Evolutionary conservation across 1,284 basidiomycete species (phyloP).

Genomic region (Cutaneotrichosporon arboriforme): DNA sequence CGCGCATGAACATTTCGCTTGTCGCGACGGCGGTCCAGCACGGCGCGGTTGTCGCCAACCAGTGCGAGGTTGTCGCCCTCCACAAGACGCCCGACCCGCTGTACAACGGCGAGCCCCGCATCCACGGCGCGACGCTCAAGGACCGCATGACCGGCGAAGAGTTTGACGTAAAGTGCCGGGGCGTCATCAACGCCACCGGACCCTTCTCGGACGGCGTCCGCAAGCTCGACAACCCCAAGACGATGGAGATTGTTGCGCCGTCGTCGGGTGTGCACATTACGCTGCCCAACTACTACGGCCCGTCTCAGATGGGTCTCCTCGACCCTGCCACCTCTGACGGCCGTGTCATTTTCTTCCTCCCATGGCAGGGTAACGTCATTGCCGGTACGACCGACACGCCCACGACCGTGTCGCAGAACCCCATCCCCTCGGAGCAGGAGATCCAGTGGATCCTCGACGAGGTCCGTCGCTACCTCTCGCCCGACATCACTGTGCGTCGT

Average conservation of each 20-base stretch:
- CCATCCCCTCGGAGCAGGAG: slow-evolving; percentile 83
- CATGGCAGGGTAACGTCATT: slow-evolving; percentile 97
- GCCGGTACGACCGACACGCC: slow-evolving; percentile 94
- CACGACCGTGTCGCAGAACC: slow-evolving; percentile 69
- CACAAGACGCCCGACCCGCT: slow-evolving; percentile 58
- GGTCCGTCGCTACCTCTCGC: slow-evolving; percentile 70
- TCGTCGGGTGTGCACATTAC: slow-evolving; percentile 95
- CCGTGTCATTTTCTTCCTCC: slow-evolving; percentile 96
- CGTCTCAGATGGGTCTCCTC: slow-evolving; percentile 88
- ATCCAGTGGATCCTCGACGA: slow-evolving; percentile 96
- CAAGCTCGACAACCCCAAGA: slow-evolving; percentile 73
- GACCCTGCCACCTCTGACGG: slow-evolving; percentile 95
- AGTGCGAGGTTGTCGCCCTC: slow-evolving; percentile 76
- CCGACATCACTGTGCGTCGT: slow-evolving; percentile 87
- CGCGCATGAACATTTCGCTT: slow-evolving; percentile 94
- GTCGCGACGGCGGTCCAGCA: slow-evolving; percentile 91
- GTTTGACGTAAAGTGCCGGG: slow-evolving; percentile 80
- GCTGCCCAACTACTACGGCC: slow-evolving; percentile 93
- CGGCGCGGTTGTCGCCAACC: slow-evolving; percentile 84
- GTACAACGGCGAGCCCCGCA: slow-evolving; percentile 54
- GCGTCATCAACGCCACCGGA: slow-evolving; percentile 93
- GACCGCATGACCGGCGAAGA: slow-evolving; percentile 73
- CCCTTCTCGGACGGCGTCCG: slow-evolving; percentile 87
- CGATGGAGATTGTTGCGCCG: slow-evolving; percentile 83
- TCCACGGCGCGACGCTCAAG: slow-evolving; percentile 70